Base-by-base conservation (phyloP, 78 protist species). In the Speleostelium caveatum region DNA sequence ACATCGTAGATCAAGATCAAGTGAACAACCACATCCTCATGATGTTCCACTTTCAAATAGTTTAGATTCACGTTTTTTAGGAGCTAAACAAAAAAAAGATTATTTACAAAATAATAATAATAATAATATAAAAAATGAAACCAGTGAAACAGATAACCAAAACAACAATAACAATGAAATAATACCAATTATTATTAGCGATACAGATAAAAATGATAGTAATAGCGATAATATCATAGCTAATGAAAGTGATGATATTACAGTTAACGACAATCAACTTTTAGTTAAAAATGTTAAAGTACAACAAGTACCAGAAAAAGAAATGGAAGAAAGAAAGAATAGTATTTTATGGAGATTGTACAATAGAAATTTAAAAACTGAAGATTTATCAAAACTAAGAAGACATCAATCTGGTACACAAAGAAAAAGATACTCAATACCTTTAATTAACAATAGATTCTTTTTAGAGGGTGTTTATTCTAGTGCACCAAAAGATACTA, bases 391-490 rank as follows among this genome's bases (percentile, higher is more conserved):
- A 26, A 66, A 58, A 24, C 68, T 80, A 12, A 30, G 89, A 68
- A 45, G 68, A 24, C 89, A 80, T 28, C 55, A 66, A 17, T 32
- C 71, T 42, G 89, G 89, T 58, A 77, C 53, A 35, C 38, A 41
- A 36, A 66, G 89, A 58, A 80, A 80, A 28, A 71, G 89, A 68
- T 80, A 55, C 56, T 80, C 74, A 68, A 80, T 80, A 49, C 89
- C 89, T 28, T 68, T 80, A 5, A 80, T 80, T 30, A 80, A 80
- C 30, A 80, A 68, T 58, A 51, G 49, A 42, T 80, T 80, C 67
- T 80, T 80, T 68, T 68, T 80, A 30, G 89, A 80, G 33, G 89
- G 89, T 58, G 89, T 80, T 38, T 80, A 80, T 41, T 62, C 58
- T 36, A 68, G 78, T 0, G 89, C 89, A 1, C 77, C 89, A 68